A percentile compares a stretch with the other conserved stretches of the same genome.
These are phyloP conservation scores for Begonia peltatifolia DNA, from an alignment of 306 rosid genomes.

Conservation along the genomic window DNA sequence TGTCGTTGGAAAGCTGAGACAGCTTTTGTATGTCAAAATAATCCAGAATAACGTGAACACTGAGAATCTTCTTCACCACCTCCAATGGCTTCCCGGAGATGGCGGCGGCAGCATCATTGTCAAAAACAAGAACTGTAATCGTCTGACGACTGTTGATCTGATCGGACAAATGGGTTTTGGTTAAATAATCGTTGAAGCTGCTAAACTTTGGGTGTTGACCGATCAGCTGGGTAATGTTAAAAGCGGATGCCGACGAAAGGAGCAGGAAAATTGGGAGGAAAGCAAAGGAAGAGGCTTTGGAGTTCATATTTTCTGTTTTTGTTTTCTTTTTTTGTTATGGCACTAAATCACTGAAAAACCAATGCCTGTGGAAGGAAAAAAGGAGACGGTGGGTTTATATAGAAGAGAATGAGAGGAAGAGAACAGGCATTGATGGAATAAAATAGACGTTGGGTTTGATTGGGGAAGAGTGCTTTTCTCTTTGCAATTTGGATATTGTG, in stretches of 20 bases:
- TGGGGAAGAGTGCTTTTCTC: slow-evolving; percentile 15
- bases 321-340: neutral
- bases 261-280: slow-evolving; percentile 19
- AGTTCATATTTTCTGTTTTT: slow-evolving; percentile 19
- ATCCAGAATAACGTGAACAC: slow-evolving; percentile 21
- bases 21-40: slow-evolving; percentile 32
- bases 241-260: slow-evolving; percentile 16
- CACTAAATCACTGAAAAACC: neutral
- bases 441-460: neutral
- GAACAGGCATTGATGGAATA: neutral
- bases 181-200: slow-evolving; percentile 22
- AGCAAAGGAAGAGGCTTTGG: slow-evolving; percentile 24
- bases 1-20: neutral
- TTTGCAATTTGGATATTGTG: neutral
- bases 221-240: slow-evolving; percentile 32
- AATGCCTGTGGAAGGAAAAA: neutral
- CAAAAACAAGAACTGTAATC: slow-evolving; percentile 35
- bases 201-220: slow-evolving; percentile 15
- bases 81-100: slow-evolving; percentile 23
- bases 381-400: neutral
- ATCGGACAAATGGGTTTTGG: slow-evolving; percentile 35
- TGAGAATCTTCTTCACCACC: slow-evolving; percentile 16
- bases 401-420: neutral
- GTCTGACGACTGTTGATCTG: slow-evolving; percentile 27
- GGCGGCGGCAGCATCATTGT: slow-evolving; percentile 8